phyloP scores from a whole-genome alignment of 2,329 filamentous ascomycete genomes.

The Zymoseptoria tritici region DNA sequence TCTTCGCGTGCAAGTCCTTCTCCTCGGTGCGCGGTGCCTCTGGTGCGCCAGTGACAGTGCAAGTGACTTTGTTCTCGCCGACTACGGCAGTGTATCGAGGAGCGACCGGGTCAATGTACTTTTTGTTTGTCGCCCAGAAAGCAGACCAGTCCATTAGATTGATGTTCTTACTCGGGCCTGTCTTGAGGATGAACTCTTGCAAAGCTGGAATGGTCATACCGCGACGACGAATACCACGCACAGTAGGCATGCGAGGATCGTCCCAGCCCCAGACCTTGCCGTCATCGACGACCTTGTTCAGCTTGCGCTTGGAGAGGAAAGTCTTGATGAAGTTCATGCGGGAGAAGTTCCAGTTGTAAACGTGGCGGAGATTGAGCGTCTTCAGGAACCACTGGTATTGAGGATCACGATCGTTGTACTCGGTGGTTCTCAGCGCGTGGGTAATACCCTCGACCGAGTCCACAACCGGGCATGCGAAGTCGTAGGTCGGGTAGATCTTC shows the following conservation, averaged over 20 bases:
- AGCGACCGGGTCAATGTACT: slow-evolving; percentile 44
- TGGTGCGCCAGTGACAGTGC: slow-evolving; percentile 25
- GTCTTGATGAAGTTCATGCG: slow-evolving; percentile 79
- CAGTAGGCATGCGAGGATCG: slow-evolving; percentile 78
- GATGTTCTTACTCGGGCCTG: slow-evolving; percentile 76
- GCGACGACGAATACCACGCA: slow-evolving; percentile 68
- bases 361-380: slow-evolving; percentile 63
- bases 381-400: slow-evolving; percentile 83
- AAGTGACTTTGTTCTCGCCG: slow-evolving; percentile 57
- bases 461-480: slow-evolving; percentile 76
- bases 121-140: slow-evolving; percentile 49
- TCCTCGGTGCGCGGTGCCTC: slow-evolving; percentile 54
- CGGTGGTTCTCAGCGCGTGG: slow-evolving; percentile 73
- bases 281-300: slow-evolving; percentile 72
- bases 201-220: slow-evolving; percentile 74
- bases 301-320: slow-evolving; percentile 77
- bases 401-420: slow-evolving; percentile 80
- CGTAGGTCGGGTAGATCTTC: slow-evolving; percentile 85
- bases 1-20: slow-evolving; percentile 84
- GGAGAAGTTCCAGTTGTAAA: slow-evolving; percentile 80
- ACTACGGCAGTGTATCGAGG: slow-evolving; percentile 51
- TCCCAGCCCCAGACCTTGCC: slow-evolving; percentile 78
- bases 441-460: slow-evolving; percentile 77
- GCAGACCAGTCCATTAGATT: slow-evolving; percentile 76
- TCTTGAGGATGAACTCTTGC: slow-evolving; percentile 75